Conservation (phyloP, 192 early-diverging fungal genomes). For the Helicostylum pulchrum region DNA sequence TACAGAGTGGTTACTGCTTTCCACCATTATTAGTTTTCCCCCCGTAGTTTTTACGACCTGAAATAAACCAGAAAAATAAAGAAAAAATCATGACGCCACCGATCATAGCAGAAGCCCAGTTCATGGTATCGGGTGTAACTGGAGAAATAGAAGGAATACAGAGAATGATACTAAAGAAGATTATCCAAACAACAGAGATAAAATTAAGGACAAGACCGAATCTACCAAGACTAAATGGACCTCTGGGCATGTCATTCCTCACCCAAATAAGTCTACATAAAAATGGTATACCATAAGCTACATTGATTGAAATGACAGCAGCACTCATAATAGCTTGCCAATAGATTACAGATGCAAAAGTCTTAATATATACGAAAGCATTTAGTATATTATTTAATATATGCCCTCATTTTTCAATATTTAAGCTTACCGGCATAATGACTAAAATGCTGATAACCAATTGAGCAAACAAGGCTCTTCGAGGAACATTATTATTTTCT, state of each 20-base stretch:
- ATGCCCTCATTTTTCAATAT: too few species aligned
- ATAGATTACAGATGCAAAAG: slow-evolving; percentile 33
- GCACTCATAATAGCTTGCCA: slow-evolving; percentile 45
- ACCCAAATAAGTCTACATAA: slow-evolving; percentile 40
- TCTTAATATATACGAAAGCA: background rate
- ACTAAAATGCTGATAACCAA: slow-evolving; percentile 35
- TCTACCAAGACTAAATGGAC: slow-evolving; percentile 40
- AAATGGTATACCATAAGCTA: slow-evolving; percentile 47
- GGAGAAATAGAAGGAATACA: slow-evolving; percentile 35
- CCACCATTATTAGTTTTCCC: slow-evolving; percentile 3
- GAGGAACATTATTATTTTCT: slow-evolving; percentile 33
- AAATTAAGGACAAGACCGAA: slow-evolving; percentile 34
- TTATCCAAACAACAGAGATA: slow-evolving; percentile 43
- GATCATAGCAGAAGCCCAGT: slow-evolving; percentile 44
- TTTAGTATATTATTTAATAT: background rate
- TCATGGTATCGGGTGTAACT: slow-evolving; percentile 39
- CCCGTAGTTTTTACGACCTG: slow-evolving; percentile 41
- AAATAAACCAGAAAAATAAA: slow-evolving; percentile 41
- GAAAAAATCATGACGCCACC: slow-evolving; percentile 32
- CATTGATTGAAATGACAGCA: slow-evolving; percentile 44
- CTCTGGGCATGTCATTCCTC: slow-evolving; percentile 33
- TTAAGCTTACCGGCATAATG: slow-evolving; percentile 35
- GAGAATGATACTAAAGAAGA: slow-evolving; percentile 41
- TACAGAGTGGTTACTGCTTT: too few species aligned
- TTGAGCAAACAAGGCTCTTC: slow-evolving; percentile 33